phyloP scores from a whole-genome alignment of 2,329 filamentous ascomycete species.

The Colletotrichum musicola region DNA sequence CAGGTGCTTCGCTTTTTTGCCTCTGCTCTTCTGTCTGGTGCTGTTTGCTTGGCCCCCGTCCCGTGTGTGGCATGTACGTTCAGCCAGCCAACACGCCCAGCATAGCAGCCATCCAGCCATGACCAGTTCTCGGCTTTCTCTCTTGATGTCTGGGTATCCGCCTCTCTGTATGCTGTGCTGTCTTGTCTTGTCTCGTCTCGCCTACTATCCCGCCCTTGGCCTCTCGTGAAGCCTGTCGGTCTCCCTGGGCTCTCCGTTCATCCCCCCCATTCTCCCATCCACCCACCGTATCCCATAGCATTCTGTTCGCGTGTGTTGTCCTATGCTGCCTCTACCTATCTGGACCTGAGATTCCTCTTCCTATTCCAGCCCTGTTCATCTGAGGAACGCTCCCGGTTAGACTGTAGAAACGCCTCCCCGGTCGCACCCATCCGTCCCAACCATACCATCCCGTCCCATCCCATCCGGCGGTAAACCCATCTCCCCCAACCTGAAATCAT shows the following conservation, averaged over 20 bases:
- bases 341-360: not conserved
- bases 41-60: not conserved
- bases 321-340: not conserved
- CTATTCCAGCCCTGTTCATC: constrained; percentile 4
- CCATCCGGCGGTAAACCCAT: constrained; percentile 3
- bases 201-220: not conserved
- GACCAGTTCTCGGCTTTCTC: not conserved
- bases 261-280: not conserved
- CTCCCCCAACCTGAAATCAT: not conserved
- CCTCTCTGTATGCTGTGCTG: not conserved
- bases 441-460: not conserved
- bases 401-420: not conserved
- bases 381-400: constrained; percentile 15
- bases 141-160: not conserved
- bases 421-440: constrained; percentile 6
- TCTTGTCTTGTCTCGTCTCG: not conserved
- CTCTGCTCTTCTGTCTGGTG: constrained; percentile 4
- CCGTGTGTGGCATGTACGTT: not conserved
- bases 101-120: constrained; percentile 14
- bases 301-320: constrained; percentile 6
- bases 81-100: constrained; percentile 10
- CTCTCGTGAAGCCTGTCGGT: not conserved
- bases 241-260: not conserved
- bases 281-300: not conserved
- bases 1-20: not conserved